Conservation (phyloP, 805 yeast genomes). For the Yarrowia bubula region DNA sequence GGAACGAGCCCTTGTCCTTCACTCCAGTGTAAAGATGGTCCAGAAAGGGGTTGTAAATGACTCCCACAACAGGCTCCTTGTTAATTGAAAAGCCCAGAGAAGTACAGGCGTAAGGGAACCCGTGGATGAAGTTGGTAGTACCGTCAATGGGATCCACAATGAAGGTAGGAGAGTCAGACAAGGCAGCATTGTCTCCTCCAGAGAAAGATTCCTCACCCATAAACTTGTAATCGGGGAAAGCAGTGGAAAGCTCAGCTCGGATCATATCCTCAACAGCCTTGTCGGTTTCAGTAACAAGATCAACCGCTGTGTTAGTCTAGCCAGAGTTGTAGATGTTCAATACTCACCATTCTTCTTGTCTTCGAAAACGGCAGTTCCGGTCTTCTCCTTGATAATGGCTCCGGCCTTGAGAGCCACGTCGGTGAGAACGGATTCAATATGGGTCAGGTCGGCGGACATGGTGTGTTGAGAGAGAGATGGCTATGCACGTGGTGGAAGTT, state of each 20-base stretch:
- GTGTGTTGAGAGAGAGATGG: background rate
- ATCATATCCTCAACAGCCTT: conserved; percentile 52
- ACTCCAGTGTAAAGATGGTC: conserved; percentile 54
- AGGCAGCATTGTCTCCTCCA: conserved; percentile 46
- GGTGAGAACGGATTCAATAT: conserved; percentile 43
- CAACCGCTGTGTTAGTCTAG: conserved; percentile 46
- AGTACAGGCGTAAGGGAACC: conserved; percentile 60
- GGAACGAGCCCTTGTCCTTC: conserved; percentile 53
- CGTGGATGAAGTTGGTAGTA: conserved; percentile 63
- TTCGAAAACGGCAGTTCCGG: conserved; percentile 50
- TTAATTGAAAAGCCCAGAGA: conserved; percentile 56
- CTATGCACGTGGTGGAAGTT: conserved; percentile 16
- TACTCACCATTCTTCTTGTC: conserved; percentile 49
- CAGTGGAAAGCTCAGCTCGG: conserved; percentile 36
- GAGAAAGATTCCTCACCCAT: conserved; percentile 62
- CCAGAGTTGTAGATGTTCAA: no score
- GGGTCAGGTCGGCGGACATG: conserved; percentile 36
- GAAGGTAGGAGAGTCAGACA: conserved; percentile 57
- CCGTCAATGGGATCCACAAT: conserved; percentile 68
- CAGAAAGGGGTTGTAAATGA: conserved; percentile 60
- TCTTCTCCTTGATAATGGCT: conserved; percentile 47
- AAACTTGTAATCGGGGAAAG: conserved; percentile 52
- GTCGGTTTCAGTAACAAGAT: conserved; percentile 61
- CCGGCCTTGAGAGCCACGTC: conserved; percentile 50
- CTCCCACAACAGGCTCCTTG: conserved; percentile 57